Percentiles rank a stretch among this genome's conserved stretches.
These are phyloP conservation scores for Heteromeles arbutifolia DNA, from an alignment of 306 rosid genomes.

Conservation along the genomic window DNA sequence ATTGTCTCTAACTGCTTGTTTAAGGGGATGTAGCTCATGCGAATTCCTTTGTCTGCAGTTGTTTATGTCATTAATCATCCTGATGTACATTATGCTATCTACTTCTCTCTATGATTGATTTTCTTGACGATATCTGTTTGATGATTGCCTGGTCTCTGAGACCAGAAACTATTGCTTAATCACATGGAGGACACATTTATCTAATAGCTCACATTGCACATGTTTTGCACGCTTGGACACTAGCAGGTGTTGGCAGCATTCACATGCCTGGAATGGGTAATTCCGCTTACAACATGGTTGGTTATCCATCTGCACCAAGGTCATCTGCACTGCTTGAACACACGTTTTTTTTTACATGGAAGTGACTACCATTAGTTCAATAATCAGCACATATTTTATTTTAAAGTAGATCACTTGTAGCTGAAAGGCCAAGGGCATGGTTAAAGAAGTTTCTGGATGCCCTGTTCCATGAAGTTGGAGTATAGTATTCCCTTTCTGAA, in stretches of 20 bases:
- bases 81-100: constrained; percentile 7
- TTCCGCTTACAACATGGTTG: constrained; percentile 94
- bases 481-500: constrained; percentile 8
- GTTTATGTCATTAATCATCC: constrained; percentile 4
- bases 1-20: constrained; percentile 11
- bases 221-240: constrained; percentile 99
- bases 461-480: constrained; percentile 24
- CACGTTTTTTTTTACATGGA: constrained; percentile 48
- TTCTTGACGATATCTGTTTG: constrained; percentile 11
- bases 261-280: constrained; percentile 98
- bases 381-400: constrained; percentile 33
- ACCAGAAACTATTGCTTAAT: constrained; percentile 50
- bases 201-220: constrained; percentile 92
- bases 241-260: constrained; percentile 99
- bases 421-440: constrained; percentile 19
- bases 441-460: constrained; percentile 18
- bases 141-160: constrained; percentile 29
- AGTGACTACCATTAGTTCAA: constrained; percentile 38
- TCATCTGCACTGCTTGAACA: constrained; percentile 99
- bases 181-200: constrained; percentile 70
- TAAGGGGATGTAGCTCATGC: constrained; percentile 1
- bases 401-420: constrained; percentile 16
- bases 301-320: constrained; percentile 99
- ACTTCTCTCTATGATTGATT: not conserved
- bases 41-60: constrained; percentile 10